Conservation (phyloP, 306 rosid genomes). For the Oemleria cerasiformis region DNA sequence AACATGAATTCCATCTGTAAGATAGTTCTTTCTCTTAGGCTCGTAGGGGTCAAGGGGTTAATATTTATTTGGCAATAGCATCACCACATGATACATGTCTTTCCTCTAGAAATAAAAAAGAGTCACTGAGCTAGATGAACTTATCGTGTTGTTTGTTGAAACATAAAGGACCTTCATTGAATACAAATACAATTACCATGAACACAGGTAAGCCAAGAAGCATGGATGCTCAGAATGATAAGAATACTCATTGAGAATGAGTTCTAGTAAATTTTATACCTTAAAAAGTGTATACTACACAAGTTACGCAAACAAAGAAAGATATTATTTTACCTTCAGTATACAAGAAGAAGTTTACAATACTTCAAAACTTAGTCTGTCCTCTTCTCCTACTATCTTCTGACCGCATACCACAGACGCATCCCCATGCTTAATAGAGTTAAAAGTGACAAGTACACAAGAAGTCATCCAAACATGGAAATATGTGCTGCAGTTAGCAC, state of each 20-base stretch:
- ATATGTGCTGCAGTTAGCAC: neutral
- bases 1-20: neutral
- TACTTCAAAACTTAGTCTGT: conserved; percentile 1
- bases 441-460: neutral
- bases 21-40: neutral
- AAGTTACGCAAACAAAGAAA: neutral
- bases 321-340: conserved; percentile 2
- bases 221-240: neutral
- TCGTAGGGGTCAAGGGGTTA: neutral
- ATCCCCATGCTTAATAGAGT: neutral
- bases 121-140: neutral
- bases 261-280: neutral
- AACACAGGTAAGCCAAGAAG: neutral
- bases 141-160: neutral
- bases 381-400: conserved; percentile 3
- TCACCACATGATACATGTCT: neutral
- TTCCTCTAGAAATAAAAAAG: neutral
- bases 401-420: neutral
- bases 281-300: neutral
- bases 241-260: neutral
- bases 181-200: neutral
- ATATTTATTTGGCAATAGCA: neutral
- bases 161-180: neutral
- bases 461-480: neutral
- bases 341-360: conserved; percentile 7